Evolutionary conservation across 2,329 filamentous ascomycete species (phyloP).

Genomic region (Magnaporthales sp.): DNA sequence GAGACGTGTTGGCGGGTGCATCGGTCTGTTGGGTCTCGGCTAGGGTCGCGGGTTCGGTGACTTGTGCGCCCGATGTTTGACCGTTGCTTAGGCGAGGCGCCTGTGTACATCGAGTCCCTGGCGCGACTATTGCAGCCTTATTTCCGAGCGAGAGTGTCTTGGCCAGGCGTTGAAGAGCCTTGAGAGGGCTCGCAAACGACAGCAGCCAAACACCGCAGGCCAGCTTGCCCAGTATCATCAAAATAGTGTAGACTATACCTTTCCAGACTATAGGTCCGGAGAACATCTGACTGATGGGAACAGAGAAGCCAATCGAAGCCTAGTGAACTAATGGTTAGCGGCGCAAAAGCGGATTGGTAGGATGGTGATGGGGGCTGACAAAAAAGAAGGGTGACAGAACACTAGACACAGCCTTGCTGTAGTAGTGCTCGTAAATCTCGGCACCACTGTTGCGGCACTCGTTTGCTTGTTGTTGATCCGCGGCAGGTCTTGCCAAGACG

Average conservation of each 20-base stretch:
- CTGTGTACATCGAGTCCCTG: neutral
- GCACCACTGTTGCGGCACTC: neutral
- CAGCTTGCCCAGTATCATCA: constrained; percentile 61
- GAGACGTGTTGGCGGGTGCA: neutral
- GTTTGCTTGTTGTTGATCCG: neutral
- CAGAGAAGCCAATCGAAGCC: constrained; percentile 59
- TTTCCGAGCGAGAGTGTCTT: neutral
- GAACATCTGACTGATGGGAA: constrained; percentile 67
- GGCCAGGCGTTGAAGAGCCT: neutral
- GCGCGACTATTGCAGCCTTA: neutral
- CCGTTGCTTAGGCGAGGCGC: neutral
- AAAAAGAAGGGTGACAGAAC: neutral
- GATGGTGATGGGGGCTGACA: neutral
- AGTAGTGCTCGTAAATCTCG: neutral
- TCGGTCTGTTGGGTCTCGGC: neutral
- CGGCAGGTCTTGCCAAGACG: neutral
- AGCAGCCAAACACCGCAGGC: constrained; percentile 40
- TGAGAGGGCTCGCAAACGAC: neutral
- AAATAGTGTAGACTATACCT: constrained; percentile 59
- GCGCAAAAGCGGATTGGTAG: neutral
- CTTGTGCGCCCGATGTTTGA: neutral
- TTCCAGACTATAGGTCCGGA: constrained; percentile 56
- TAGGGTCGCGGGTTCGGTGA: constrained; percentile 19
- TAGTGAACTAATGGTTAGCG: neutral
- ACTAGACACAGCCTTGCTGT: neutral